Evolutionary conservation across 768 basidiomycete genomes (phyloP).

Genomic region (Suillus decipiens): DNA sequence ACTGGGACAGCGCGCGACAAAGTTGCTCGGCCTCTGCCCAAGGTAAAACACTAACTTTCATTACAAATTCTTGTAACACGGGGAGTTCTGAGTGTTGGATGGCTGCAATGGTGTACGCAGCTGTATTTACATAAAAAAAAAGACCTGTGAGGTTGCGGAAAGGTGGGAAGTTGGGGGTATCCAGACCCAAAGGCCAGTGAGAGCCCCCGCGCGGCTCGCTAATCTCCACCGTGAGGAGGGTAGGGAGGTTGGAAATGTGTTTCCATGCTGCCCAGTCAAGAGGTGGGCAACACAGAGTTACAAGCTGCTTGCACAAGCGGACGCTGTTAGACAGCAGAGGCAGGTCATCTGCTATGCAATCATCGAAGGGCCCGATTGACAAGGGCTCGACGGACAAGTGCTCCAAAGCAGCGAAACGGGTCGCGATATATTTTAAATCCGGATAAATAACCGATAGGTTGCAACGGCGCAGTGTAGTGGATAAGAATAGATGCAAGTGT

Average conservation of each 20-base stretch:
- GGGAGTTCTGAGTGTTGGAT: not conserved
- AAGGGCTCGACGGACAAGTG: not conserved
- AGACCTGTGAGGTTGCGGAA: not conserved
- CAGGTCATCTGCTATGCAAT: not conserved
- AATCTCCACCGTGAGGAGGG: not conserved
- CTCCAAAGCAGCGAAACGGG: not conserved
- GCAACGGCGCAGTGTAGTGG: not conserved
- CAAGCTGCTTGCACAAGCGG: not conserved
- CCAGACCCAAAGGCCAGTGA: not conserved
- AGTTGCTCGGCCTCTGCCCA: not conserved
- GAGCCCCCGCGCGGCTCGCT: fast-evolving
- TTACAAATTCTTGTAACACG: not conserved
- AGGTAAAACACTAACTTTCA: not conserved
- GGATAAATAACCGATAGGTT: not conserved
- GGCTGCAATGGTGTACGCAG: not conserved
- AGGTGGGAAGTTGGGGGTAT: not conserved
- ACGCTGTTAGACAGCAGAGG: not conserved
- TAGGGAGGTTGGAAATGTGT: not conserved
- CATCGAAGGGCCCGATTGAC: too few species aligned
- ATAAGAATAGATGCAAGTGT: not conserved
- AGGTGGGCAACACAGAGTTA: not conserved
- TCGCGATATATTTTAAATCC: not conserved
- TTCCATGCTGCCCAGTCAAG: not conserved
- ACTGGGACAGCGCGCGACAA: not conserved
- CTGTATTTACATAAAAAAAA: not conserved